Evolutionary conservation across 139 green algal genomes (phyloP).

Genomic region (Chlamydomonas eustigma): DNA sequence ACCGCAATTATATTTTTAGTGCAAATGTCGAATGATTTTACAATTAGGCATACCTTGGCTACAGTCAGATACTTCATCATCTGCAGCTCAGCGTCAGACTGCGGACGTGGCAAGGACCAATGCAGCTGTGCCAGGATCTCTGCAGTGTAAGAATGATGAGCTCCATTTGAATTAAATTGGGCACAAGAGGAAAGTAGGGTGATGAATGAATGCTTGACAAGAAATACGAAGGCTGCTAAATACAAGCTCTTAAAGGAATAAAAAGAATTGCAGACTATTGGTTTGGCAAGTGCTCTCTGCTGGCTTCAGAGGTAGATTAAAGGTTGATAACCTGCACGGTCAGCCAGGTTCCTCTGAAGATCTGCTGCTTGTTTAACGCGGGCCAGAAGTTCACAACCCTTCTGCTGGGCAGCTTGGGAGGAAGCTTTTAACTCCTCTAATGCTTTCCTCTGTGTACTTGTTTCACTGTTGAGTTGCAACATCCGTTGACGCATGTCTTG

Average conservation of each 20-base stretch:
- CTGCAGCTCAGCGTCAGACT: conserved; percentile 41
- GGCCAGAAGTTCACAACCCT: conserved; percentile 12
- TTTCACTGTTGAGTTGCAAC: conserved; percentile 6
- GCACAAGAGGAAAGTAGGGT: too few relatives aligned
- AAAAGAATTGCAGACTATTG: neutral
- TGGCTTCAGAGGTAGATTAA: neutral
- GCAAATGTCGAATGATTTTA: too few relatives aligned
- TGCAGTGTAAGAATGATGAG: too few relatives aligned
- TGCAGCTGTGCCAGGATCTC: conserved; percentile 59
- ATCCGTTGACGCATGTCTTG: conserved; percentile 7
- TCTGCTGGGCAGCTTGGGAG: neutral
- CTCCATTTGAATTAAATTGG: too few relatives aligned
- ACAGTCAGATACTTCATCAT: conserved; percentile 30
- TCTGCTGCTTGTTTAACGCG: neutral
- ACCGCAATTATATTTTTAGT: too few relatives aligned
- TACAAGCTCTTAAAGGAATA: neutral
- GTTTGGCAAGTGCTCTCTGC: neutral
- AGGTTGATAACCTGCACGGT: conserved; percentile 20
- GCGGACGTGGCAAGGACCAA: conserved; percentile 48
- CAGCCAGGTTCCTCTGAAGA: conserved; percentile 29
- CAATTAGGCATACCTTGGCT: too few relatives aligned
- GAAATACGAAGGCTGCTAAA: neutral
- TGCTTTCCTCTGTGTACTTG: neutral
- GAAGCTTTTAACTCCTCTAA: conserved; percentile 2
- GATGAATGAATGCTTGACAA: neutral